These are phyloP conservation scores for Calycina herbarum DNA, from an alignment of 2,329 filamentous ascomycete genomes.

Conservation along the genomic window DNA sequence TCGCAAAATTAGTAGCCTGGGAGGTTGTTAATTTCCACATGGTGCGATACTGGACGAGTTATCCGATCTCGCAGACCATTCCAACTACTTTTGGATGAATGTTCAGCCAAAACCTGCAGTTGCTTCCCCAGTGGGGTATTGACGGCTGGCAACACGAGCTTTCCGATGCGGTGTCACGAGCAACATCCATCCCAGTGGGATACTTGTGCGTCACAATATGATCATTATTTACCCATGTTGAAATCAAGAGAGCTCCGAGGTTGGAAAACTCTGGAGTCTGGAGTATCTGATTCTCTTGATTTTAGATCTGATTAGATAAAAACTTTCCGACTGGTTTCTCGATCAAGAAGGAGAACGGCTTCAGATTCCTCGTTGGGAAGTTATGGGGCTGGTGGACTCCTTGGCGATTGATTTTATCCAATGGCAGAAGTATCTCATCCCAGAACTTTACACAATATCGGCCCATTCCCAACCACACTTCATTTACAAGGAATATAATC, in stretches of 20 bases:
- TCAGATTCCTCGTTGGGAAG: not conserved
- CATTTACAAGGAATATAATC: conserved; percentile 14
- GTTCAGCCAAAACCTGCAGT: not conserved
- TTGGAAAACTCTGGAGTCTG: not conserved
- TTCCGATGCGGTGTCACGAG: not conserved
- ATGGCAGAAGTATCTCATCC: not conserved
- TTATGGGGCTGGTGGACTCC: not conserved
- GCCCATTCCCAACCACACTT: conserved; percentile 7
- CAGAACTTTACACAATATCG: not conserved
- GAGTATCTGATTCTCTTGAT: not conserved
- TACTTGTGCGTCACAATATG: not conserved
- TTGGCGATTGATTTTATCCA: conserved; percentile 6
- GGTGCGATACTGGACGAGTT: too few relatives aligned
- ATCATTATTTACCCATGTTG: not conserved
- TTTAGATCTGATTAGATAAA: conserved; percentile 13
- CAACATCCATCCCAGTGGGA: not conserved
- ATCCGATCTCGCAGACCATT: conserved; percentile 11
- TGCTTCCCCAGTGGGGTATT: not conserved
- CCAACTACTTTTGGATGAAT: not conserved
- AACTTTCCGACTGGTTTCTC: not conserved
- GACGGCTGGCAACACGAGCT: not conserved
- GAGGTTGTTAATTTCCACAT: conserved; percentile 4
- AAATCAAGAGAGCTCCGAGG: not conserved
- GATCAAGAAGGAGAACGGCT: not conserved
- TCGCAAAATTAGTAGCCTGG: conserved; percentile 2